A percentile compares a stretch with the other conserved stretches of the same genome.
Evolutionary conservation across 2,329 filamentous ascomycete genomes (phyloP).

Genomic region (Penicillium brevicompactum): DNA sequence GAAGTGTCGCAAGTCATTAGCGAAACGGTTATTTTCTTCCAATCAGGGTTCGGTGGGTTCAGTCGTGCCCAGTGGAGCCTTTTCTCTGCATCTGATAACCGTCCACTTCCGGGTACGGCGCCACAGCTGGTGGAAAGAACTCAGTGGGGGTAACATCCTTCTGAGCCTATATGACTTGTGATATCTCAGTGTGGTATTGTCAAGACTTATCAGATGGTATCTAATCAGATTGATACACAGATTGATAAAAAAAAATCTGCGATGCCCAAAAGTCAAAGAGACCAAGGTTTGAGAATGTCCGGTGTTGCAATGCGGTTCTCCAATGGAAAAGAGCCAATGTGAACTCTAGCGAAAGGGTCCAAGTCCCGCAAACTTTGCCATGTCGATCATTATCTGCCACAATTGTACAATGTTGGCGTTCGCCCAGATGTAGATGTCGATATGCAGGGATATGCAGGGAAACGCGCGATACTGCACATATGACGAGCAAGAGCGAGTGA

Average conservation of each 20-base stretch:
- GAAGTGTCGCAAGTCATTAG: not conserved
- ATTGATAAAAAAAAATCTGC: not conserved
- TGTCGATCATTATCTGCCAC: not conserved
- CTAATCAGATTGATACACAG: slow-evolving; percentile 20
- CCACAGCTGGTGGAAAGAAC: no score
- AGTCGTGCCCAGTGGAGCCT: not conserved
- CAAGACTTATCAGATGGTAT: not conserved
- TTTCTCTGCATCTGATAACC: not conserved
- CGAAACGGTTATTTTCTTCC: not conserved
- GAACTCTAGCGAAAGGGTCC: not conserved
- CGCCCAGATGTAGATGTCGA: no score
- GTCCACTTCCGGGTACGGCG: no score
- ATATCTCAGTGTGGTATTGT: slow-evolving; percentile 4
- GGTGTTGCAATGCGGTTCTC: not conserved
- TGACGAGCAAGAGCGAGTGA: not conserved
- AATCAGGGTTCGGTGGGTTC: not conserved
- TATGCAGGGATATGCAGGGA: not conserved
- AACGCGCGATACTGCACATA: not conserved
- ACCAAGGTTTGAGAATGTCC: not conserved
- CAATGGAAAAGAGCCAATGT: not conserved
- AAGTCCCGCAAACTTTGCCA: not conserved
- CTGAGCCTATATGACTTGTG: not conserved
- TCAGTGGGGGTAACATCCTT: no score
- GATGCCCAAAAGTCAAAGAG: not conserved
- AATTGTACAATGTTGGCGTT: not conserved